phyloP scores from a whole-genome alignment of 768 basidiomycete genomes.

The Holtermannia corniformis region DNA sequence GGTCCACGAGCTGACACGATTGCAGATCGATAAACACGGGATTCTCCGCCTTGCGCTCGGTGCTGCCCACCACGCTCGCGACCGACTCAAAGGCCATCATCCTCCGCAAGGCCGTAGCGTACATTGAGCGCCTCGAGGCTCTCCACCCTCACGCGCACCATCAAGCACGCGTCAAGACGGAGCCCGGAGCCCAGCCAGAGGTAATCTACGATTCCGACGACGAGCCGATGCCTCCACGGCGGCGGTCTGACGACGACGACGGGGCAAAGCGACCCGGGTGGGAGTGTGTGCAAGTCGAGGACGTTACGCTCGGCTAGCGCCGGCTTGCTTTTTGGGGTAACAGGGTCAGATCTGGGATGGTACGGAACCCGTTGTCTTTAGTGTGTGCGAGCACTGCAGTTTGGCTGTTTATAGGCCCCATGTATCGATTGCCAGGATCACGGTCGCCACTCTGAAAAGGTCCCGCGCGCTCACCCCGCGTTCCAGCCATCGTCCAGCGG shows the following conservation, averaged over 20 bases:
- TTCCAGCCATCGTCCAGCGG: neutral
- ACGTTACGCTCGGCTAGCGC: neutral
- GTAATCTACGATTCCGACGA: neutral
- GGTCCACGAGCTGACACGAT: neutral
- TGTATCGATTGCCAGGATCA: neutral
- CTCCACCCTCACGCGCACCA: neutral
- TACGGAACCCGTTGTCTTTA: too few species aligned
- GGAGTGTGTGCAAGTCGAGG: constrained; percentile 4
- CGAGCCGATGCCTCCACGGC: neutral
- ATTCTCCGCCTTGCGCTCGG: constrained; percentile 20
- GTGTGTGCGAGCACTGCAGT: neutral
- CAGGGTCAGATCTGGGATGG: too few species aligned
- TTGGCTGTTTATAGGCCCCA: neutral
- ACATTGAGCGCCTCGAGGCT: constrained; percentile 25
- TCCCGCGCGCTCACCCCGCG: neutral
- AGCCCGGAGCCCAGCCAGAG: neutral
- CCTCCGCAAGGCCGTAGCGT: constrained; percentile 29
- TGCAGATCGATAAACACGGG: constrained; percentile 33
- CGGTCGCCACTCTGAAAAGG: too few species aligned
- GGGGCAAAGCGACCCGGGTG: neutral
- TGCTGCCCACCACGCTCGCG: constrained; percentile 19
- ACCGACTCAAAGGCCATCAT: constrained; percentile 35
- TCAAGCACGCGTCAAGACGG: neutral
- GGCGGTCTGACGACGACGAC: neutral
- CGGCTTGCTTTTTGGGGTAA: too few species aligned